phyloP scores from a whole-genome alignment of 345 rosid species.

The Eucalyptus sideroxylon region DNA sequence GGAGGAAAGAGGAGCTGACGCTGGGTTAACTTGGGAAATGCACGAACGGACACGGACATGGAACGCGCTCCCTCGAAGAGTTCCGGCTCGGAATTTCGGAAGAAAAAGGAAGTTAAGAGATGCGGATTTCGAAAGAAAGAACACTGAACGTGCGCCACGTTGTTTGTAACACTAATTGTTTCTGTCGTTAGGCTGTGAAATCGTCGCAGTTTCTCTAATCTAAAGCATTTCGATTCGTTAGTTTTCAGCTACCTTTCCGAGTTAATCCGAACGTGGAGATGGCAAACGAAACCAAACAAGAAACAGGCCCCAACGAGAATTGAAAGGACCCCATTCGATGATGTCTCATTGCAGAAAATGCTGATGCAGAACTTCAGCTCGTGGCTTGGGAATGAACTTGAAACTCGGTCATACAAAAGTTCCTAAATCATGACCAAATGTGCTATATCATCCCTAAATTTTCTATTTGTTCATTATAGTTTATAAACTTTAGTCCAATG shows the following conservation, averaged over 20 bases:
- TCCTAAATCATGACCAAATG: neutral
- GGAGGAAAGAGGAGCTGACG: neutral
- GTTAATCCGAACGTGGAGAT: neutral
- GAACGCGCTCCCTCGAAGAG: neutral
- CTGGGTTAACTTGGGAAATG: neutral
- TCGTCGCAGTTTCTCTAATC: neutral
- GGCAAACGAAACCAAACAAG: neutral
- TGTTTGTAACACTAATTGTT: neutral
- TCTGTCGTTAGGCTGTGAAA: neutral
- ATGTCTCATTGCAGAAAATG: neutral
- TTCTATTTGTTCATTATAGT: accelerated
- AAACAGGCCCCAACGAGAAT: neutral
- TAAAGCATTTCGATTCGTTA: neutral
- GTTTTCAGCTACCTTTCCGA: neutral
- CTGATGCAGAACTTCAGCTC: neutral
- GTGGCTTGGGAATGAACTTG: neutral
- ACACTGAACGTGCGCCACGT: neutral
- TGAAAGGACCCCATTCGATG: neutral
- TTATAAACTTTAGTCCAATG: no score
- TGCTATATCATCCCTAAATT: no score
- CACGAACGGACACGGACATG: neutral
- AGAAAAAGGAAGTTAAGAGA: neutral
- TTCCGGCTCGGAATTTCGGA: neutral
- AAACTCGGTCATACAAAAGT: neutral
- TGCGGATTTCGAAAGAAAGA: neutral